Evolutionary conservation across 2,329 filamentous ascomycete species (phyloP).

Genomic region (Penicillium rolfsii): DNA sequence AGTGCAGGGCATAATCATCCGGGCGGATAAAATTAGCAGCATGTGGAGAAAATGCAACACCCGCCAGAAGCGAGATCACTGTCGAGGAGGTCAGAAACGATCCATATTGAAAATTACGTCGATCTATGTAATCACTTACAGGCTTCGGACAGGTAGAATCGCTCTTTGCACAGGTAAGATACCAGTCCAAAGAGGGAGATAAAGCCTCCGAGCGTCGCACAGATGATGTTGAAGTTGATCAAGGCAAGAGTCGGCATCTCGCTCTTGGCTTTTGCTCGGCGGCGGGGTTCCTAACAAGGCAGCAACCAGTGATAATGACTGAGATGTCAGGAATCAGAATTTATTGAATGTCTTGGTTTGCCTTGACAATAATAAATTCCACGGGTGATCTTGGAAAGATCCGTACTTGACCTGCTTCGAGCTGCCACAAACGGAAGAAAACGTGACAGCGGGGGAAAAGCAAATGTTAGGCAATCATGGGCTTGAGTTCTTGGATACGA

Average conservation of each 20-base stretch:
- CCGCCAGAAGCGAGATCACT: slow-evolving; percentile 84
- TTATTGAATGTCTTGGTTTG: neutral
- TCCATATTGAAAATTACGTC: neutral
- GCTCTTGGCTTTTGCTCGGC: slow-evolving; percentile 11
- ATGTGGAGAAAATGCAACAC: slow-evolving; percentile 76
- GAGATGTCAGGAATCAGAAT: neutral
- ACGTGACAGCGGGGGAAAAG: slow-evolving; percentile 21
- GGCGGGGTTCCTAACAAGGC: neutral
- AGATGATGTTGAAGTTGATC: slow-evolving; percentile 82
- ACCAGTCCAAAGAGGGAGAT: slow-evolving; percentile 88
- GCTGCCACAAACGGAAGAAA: slow-evolving; percentile 7
- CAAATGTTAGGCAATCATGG: slow-evolving; percentile 46
- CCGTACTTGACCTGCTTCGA: slow-evolving; percentile 7
- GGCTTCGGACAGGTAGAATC: slow-evolving; percentile 88
- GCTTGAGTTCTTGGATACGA: slow-evolving; percentile 20
- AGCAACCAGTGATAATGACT: neutral
- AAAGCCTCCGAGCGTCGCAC: slow-evolving; percentile 80
- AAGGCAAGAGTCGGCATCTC: slow-evolving; percentile 65
- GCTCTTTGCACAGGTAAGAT: slow-evolving; percentile 86
- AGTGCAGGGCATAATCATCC: slow-evolving; percentile 69
- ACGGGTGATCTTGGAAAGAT: neutral
- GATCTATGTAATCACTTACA: slow-evolving; percentile 57
- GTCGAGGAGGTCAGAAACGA: neutral
- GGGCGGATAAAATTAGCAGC: slow-evolving; percentile 76
- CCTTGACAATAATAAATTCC: neutral